Evolutionary conservation across 176 grass and related monocot species (phyloP), one percentile per base, ranked within the genome.

Genomic region (Oryza glaberrima): DNA sequence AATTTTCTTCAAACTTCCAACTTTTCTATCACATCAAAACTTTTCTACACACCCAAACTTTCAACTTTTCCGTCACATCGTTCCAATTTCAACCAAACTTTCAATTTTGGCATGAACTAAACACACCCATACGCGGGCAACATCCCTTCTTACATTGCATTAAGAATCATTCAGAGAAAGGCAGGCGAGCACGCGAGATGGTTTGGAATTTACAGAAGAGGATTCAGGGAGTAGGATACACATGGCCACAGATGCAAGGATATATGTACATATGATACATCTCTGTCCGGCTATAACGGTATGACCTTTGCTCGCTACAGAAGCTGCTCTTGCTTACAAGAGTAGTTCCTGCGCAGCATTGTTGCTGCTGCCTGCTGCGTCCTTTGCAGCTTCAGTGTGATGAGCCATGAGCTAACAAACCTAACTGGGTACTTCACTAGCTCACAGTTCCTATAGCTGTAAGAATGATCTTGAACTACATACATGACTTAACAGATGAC

Each of bases 381-480:
- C 2, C 4, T 66, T 48, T 4, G 84, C 63, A 52, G 48, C 80
- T 63, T 20, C 28, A 70, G 63, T 7, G 26, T 36, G 70, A 40
- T 7, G 51, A 81, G 67, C 58, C 45, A 35, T 47, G 25, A 34
- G 9, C 56, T 64, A n/a, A 36, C 35, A 56, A 44, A 15, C 67
- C 12, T 73, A 49, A 13, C 11, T 11, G 26, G 64, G 6, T 51
- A 46, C 30, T 77, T 89, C 40, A 44, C 49, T 79, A 69, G 23
- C 72, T 86, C 19, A 45, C 78, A 58, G 68, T 76, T 52, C 41
- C 73, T 88, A 80, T 84, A 63, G 72, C 60, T 44, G 70, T 73
- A 77, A 72, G 45, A 67, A 60, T 13, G 65, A 15, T 61, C 52
- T 7, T 13, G 32, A 43, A 75, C 34, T 82, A 89, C 70, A 34